These are phyloP conservation scores for Lanzia echinophila DNA, from an alignment of 2,329 filamentous ascomycete genomes.

Conservation along the genomic window DNA sequence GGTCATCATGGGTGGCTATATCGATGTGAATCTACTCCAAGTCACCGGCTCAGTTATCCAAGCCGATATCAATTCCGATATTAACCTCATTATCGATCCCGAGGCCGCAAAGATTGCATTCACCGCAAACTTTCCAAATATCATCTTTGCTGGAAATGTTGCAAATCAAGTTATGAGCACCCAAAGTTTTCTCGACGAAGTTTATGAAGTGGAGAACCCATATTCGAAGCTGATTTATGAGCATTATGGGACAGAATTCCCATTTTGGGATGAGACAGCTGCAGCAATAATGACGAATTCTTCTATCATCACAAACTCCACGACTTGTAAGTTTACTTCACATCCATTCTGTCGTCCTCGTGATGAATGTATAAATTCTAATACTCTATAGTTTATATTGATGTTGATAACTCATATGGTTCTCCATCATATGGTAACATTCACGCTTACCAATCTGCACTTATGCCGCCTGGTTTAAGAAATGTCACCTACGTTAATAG, in stretches of 20 bases:
- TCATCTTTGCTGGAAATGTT: slow-evolving; percentile 39
- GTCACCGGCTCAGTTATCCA: slow-evolving; percentile 25
- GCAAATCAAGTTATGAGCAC: slow-evolving; percentile 41
- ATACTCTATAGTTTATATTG: slow-evolving; percentile 32
- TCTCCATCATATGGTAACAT: slow-evolving; percentile 38
- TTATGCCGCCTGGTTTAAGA: slow-evolving; percentile 33
- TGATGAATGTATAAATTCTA: not conserved
- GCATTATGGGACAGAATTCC: slow-evolving; percentile 35
- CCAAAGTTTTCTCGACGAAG: slow-evolving; percentile 34
- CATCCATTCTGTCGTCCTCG: too few species aligned
- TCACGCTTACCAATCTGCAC: slow-evolving; percentile 36
- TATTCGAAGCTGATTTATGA: slow-evolving; percentile 35
- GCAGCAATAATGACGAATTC: slow-evolving; percentile 36
- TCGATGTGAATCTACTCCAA: slow-evolving; percentile 37
- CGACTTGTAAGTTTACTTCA: slow-evolving; percentile 24
- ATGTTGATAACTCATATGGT: slow-evolving; percentile 37
- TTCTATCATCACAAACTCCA: slow-evolving; percentile 33
- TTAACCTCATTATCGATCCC: slow-evolving; percentile 46
- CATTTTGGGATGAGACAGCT: slow-evolving; percentile 42
- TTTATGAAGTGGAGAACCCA: slow-evolving; percentile 32
- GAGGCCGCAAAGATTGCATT: slow-evolving; percentile 44
- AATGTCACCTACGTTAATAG: slow-evolving; percentile 36
- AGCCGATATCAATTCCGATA: slow-evolving; percentile 31
- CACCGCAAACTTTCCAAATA: slow-evolving; percentile 40
- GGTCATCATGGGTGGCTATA: slow-evolving; percentile 44